Percentiles rank a stretch among this genome's conserved stretches.
phyloP scores from a whole-genome alignment of 2,329 filamentous ascomycete species.

The Calonectria pseudoreteaudii region DNA sequence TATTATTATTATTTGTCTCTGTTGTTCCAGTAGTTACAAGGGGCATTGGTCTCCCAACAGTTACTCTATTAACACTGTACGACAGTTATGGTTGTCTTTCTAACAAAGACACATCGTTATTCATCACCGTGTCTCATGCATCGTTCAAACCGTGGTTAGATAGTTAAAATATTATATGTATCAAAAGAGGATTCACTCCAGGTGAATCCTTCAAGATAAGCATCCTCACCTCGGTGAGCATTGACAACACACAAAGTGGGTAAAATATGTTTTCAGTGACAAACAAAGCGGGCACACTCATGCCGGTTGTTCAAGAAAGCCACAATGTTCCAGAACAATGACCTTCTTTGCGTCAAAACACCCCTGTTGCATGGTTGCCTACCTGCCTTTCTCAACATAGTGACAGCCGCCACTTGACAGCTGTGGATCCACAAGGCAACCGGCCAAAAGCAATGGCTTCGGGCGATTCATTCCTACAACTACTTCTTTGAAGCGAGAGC shows the following conservation, averaged over 20 bases:
- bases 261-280: neutral
- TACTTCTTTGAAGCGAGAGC: conserved; percentile 12
- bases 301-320: neutral
- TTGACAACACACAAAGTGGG: neutral
- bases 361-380: neutral
- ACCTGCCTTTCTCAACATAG: conserved; percentile 6
- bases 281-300: neutral
- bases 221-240: neutral
- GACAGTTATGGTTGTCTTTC: neutral
- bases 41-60: neutral
- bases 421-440: neutral
- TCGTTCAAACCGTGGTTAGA: neutral
- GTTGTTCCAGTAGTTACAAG: neutral
- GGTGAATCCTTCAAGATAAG: neutral
- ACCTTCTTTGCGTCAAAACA: neutral
- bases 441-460: neutral
- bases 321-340: neutral
- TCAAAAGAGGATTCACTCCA: neutral
- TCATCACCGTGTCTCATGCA: neutral
- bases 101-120: neutral
- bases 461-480: conserved; percentile 18
- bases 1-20: neutral
- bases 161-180: neutral
- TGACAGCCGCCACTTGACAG: conserved; percentile 9
- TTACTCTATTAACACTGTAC: neutral